Base-by-base conservation (phyloP, 352 stramenopile genomes). In the Phytopythium ostracodes region DNA sequence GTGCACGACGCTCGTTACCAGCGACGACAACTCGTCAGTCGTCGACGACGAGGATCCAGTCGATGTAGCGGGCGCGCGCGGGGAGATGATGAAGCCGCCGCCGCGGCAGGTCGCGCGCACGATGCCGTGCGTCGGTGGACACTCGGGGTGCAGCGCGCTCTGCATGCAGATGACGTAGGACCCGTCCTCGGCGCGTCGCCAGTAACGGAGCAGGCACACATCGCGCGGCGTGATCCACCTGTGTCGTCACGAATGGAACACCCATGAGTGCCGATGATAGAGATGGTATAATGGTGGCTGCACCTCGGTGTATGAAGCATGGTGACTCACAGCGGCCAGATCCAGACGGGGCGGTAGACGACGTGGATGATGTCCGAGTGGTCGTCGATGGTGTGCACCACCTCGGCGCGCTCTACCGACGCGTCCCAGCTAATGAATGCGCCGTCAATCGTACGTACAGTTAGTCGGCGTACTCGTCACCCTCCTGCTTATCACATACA, bases 321-420 rank as follows among this genome's bases (percentile, higher is more conserved):
- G 24, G 1, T 4, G 15, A 76, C 78, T 56, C 76, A 91, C 78
- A 89, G 53, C 22, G 83, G 83, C 83, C 83, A 92, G 46, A 91
- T 79, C 83, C 83, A 92, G n/a, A 88, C 78, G 1, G 83, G 81
- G 27, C 71, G 61, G 53, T 89, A 91, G n/a, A 90, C 74, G 58
- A 91, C 66, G 63, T 91, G 79, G 53, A 91, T 76, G 60, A 92
- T 91, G 71, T 92, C 83, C 50, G 83, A 83, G 63, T 92, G 83
- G 56, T 88, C 76, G 42, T 92, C 83, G 49, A 92, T 89, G 0
- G 81, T 89, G 65, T 92, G 81, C 58, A 92, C 79, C 5, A 90
- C 79, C 44, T 83, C 67, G 0, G 77, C 78, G 56, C 62, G 67
- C 56, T 90, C 83, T 1, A 91, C 71, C 2, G 81, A 86, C 11